These are phyloP conservation scores for Phytophthora palmivora DNA, from an alignment of 352 stramenopile genomes.

Conservation along the genomic window DNA sequence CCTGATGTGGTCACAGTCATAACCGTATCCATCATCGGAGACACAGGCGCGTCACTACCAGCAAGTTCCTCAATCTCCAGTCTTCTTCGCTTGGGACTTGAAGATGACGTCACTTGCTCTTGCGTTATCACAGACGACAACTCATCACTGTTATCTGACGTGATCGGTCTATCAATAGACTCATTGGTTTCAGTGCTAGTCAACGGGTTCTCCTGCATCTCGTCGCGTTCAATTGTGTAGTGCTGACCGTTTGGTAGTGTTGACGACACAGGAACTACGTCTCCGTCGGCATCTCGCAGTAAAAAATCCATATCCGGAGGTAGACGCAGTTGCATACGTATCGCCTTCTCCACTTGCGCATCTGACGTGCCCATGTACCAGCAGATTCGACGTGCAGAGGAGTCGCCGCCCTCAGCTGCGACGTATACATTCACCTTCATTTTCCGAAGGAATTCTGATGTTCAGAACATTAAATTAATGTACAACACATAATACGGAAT, in stretches of 20 bases:
- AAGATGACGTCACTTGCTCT: slow-evolving; percentile 17
- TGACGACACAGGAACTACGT: slow-evolving; percentile 50
- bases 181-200: neutral
- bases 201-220: neutral
- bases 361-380: slow-evolving; percentile 70
- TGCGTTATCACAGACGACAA: slow-evolving; percentile 10
- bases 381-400: slow-evolving; percentile 45
- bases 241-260: slow-evolving; percentile 43
- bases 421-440: slow-evolving; percentile 45
- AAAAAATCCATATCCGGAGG: slow-evolving; percentile 37
- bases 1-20: neutral
- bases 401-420: slow-evolving; percentile 3
- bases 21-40: neutral
- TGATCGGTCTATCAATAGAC: slow-evolving; percentile 8
- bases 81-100: slow-evolving; percentile 27
- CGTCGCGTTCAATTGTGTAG: slow-evolving; percentile 45
- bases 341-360: slow-evolving; percentile 46
- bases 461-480: slow-evolving; percentile 17
- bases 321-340: slow-evolving; percentile 49
- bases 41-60: neutral
- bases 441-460: slow-evolving; percentile 17
- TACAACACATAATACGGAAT: slow-evolving; percentile 4
- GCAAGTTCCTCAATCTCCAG: slow-evolving; percentile 10
- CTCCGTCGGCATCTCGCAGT: slow-evolving; percentile 51
- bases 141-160: slow-evolving; percentile 11